phyloP scores from a whole-genome alignment of 2,329 filamentous ascomycete species.

The Botrytis byssoidea region DNA sequence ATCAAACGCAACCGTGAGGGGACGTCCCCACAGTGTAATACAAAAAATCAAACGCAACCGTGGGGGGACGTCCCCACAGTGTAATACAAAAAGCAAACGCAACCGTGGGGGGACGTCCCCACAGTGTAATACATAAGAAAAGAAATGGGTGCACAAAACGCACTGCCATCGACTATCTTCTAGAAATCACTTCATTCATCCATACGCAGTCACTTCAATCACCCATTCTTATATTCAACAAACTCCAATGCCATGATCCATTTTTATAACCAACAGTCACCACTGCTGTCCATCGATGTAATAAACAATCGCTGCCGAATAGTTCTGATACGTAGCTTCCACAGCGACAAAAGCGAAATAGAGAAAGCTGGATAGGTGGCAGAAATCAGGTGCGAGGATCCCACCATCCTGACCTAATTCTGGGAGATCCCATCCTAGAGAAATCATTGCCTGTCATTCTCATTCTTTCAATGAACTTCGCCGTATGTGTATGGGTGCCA shows the following conservation, averaged over 20 bases:
- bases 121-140: neutral
- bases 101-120: neutral
- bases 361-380: neutral
- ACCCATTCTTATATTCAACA: neutral
- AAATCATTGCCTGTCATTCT: neutral
- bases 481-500: neutral
- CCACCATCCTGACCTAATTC: neutral
- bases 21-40: slow-evolving; percentile 5
- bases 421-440: neutral
- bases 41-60: neutral
- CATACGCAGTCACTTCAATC: neutral
- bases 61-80: slow-evolving; percentile 8
- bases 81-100: neutral
- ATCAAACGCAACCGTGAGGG: neutral
- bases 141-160: neutral
- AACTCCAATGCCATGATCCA: neutral
- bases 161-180: neutral
- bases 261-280: neutral
- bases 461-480: neutral
- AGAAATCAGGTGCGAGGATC: neutral
- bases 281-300: neutral
- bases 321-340: neutral
- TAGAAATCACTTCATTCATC: neutral
- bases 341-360: neutral
- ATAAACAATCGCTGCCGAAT: neutral